These are phyloP conservation scores for Ampelocalamus luodianensis DNA, from an alignment of 176 grass and related monocot genomes.

Conservation along the genomic window DNA sequence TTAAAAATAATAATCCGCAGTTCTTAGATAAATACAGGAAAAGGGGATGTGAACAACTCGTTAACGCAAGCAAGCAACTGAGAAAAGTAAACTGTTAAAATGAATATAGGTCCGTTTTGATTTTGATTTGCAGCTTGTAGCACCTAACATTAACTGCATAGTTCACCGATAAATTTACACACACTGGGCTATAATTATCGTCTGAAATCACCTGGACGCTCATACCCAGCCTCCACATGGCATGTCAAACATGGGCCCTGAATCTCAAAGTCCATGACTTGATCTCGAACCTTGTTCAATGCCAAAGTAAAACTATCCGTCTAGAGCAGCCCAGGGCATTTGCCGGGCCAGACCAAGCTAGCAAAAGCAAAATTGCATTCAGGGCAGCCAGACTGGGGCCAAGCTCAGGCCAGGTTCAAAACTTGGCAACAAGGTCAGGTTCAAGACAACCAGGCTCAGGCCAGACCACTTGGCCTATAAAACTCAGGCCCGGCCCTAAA, in stretches of 20 bases:
- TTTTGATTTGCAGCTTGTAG: slow-evolving; percentile 6
- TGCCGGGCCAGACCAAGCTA: not conserved
- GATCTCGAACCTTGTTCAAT: not conserved
- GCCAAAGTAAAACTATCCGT: not conserved
- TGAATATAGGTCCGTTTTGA: not conserved
- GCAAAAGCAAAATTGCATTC: not conserved
- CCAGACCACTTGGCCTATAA: not conserved
- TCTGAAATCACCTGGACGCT: not conserved
- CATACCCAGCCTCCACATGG: not conserved
- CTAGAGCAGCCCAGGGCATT: not conserved
- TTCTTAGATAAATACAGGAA: not conserved
- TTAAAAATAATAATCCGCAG: not conserved
- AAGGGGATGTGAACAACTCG: not conserved
- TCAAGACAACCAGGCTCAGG: not conserved
- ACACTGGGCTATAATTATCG: not conserved
- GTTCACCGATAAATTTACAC: not conserved
- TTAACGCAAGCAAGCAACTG: not conserved
- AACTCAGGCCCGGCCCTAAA: not conserved
- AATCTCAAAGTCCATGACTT: not conserved
- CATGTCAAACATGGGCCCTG: not conserved
- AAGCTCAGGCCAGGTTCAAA: not conserved
- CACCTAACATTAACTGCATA: not conserved
- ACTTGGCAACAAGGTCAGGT: too few species aligned
- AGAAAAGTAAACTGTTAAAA: not conserved
- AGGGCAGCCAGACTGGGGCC: not conserved